Percentiles rank a stretch among this genome's conserved stretches.
Conservation (phyloP, 2,329 filamentous ascomycete species). For the Chaetomium sp. region DNA sequence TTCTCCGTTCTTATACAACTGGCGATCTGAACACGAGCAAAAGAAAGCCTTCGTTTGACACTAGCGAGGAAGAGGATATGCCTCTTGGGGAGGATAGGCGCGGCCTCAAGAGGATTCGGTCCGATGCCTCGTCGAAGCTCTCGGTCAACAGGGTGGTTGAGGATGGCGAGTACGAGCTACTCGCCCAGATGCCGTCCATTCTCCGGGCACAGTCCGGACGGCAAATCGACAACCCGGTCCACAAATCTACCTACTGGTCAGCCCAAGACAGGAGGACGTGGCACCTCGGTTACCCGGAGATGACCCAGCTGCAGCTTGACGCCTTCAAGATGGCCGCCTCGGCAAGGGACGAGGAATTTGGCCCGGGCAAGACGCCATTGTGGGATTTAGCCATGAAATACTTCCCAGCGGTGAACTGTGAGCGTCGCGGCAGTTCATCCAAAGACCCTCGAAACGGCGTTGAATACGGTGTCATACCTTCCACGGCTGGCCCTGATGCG, state of each 20-base stretch:
- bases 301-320: conserved; percentile 61
- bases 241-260: conserved; percentile 62
- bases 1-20: conserved; percentile 32
- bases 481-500: conserved; percentile 27
- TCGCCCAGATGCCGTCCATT: conserved; percentile 54
- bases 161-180: conserved; percentile 49
- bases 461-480: conserved; percentile 11
- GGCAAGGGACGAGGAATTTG: conserved; percentile 55
- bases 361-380: conserved; percentile 52
- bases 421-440: conserved; percentile 12
- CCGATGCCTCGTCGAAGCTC: conserved; percentile 47
- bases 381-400: conserved; percentile 62
- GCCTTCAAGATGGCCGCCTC: conserved; percentile 57
- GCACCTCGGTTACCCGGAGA: conserved; percentile 65
- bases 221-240: conserved; percentile 59
- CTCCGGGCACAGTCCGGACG: conserved; percentile 54
- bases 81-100: conserved; percentile 45
- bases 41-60: conserved; percentile 55
- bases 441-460: conserved; percentile 12
- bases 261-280: conserved; percentile 56
- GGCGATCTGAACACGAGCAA: conserved; percentile 54
- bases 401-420: conserved; percentile 51
- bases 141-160: conserved; percentile 39
- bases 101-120: conserved; percentile 59
- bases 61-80: conserved; percentile 54